Conservation (phyloP, 192 early-diverging fungal species). For the Rhizophagus prolifer region DNA sequence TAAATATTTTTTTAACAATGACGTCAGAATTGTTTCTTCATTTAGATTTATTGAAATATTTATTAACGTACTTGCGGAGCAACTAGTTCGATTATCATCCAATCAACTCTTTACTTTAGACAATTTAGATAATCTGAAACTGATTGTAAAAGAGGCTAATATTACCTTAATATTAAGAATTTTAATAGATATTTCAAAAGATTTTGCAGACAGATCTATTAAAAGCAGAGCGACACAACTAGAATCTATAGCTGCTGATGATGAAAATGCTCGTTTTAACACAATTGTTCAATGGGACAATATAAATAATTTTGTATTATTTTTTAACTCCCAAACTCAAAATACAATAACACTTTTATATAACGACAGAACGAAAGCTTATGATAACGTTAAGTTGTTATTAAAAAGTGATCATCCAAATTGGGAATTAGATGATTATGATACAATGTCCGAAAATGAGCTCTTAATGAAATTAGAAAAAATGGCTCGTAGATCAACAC, state of each 20-base stretch:
- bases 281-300: neutral
- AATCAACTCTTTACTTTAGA: neutral
- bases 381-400: neutral
- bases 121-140: neutral
- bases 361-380: neutral
- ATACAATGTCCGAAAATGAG: neutral
- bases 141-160: neutral
- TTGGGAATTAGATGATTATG: neutral
- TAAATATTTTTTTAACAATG: too few species aligned
- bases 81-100: constrained; percentile 11
- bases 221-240: neutral
- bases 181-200: constrained; percentile 5
- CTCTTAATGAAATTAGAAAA: neutral
- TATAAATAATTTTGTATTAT: constrained; percentile 3
- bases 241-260: neutral
- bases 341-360: neutral
- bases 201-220: neutral
- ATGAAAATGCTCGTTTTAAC: too few species aligned
- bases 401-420: neutral
- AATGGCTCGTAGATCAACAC: constrained; percentile 12
- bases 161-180: neutral
- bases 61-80: too few species aligned
- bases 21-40: too few species aligned
- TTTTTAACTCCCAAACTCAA: neutral
- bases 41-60: constrained; percentile 3